Conservation (phyloP, 306 rosid species). For the Lathyrus aphaca region DNA sequence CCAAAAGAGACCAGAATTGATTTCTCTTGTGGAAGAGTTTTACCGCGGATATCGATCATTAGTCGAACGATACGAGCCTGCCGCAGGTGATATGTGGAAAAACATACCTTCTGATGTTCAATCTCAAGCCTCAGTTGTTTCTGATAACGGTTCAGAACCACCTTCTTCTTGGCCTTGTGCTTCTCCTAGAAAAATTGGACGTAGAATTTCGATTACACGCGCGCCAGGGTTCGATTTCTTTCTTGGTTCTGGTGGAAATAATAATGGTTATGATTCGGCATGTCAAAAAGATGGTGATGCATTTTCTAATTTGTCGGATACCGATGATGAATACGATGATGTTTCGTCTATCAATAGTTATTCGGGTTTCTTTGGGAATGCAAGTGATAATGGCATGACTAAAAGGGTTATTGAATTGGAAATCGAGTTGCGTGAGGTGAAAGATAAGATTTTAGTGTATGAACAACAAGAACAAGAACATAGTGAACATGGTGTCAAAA, state of each 20-base stretch:
- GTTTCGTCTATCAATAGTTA: constrained; percentile 73
- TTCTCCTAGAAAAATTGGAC: constrained; percentile 55
- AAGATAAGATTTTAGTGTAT: constrained; percentile 57
- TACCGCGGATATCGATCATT: constrained; percentile 75
- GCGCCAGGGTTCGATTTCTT: constrained; percentile 94
- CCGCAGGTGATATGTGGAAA: constrained; percentile 68
- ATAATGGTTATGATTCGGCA: constrained; percentile 50
- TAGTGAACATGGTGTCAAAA: constrained; percentile 46
- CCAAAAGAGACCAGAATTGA: constrained; percentile 72
- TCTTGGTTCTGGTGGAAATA: constrained; percentile 72
- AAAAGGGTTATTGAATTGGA: constrained; percentile 84
- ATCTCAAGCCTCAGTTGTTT: constrained; percentile 55
- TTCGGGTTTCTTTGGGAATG: constrained; percentile 48
- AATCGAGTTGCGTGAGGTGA: constrained; percentile 66
- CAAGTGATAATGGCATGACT: constrained; percentile 51
- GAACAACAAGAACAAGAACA: constrained; percentile 65
- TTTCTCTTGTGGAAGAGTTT: constrained; percentile 85
- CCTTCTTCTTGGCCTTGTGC: constrained; percentile 40
- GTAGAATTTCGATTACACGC: constrained; percentile 58
- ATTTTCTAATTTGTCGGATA: constrained; percentile 65
- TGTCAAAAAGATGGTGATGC: constrained; percentile 71
- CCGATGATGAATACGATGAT: constrained; percentile 79
- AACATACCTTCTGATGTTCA: constrained; percentile 69
- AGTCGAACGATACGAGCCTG: constrained; percentile 86
- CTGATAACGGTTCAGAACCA: constrained; percentile 69